Base-by-base conservation (phyloP, 108 stramenopile genomes). In the Skeletonema marinoi region DNA sequence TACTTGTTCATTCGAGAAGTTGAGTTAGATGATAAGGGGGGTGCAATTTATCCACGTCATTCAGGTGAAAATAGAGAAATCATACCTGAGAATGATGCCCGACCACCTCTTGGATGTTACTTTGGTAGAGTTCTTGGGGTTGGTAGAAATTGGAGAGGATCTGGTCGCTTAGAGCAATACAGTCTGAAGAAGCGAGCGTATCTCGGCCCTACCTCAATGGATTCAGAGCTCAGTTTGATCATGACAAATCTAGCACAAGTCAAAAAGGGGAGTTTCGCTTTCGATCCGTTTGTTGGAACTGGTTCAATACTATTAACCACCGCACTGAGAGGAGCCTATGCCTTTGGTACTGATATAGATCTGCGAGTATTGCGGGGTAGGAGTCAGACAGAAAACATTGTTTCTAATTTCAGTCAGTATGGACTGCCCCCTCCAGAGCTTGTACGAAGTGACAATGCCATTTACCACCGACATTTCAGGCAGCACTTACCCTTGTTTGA, bases 201-300 rank as follows among this genome's bases (percentile, higher is more conserved):
- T 77, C 85, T 99, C 0, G 99, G 99, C 1, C 99, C 99, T 6
- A 99, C 99, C 3, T 93, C 93, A n/a, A 93, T 99, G 96, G 99
- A 99, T 77, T 86, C 95, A 31, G 97, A 97, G 60, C 86, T 99
- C 7, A 83, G 89, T 59, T 87, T 98, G 33, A 86, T 99, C 68
- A 98, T 99, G 98, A 91, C 96, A n/a, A 98, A 92, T 74, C 77
- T 93, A 12, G 98, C 87, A 13, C 70, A 86, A 78, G 87, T 92
- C 25, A 65, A 75, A 54, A 73, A 75, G 42, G 78, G 88, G 17
- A 81, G 85, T 3, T 76, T 96, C 25, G 91, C 87, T 7, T 88
- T 96, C 66, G 99, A 99, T 80, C 98, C 98, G 17, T 99, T 98
- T 85, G 97, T 98, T 4, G 99, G 99, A 32, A 99, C 99, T 21